Conservation (phyloP, 331 rosid genomes). For the Prunus yedoensis region DNA sequence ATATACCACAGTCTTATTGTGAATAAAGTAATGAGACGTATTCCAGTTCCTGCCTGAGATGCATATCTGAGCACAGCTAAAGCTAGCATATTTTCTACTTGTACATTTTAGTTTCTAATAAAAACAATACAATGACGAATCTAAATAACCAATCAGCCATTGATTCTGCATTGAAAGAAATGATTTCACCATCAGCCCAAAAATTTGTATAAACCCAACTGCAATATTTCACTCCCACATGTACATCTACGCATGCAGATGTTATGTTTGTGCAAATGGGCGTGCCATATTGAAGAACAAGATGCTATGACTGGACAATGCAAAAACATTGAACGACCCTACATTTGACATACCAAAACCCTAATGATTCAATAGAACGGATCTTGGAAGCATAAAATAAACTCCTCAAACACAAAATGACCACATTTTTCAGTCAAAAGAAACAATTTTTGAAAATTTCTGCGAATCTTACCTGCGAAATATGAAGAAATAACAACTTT, state of each 20-base stretch:
- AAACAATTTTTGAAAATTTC: no score
- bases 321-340: background rate
- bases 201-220: no score
- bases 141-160: background rate
- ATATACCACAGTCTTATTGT: background rate
- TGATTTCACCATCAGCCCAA: background rate
- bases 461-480: no score
- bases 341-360: constrained; percentile 8
- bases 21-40: background rate
- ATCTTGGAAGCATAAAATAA: background rate
- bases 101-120: background rate
- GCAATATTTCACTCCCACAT: background rate
- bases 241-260: background rate
- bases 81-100: background rate
- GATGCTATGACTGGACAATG: background rate
- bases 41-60: no score
- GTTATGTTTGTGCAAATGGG: background rate
- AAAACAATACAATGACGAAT: background rate
- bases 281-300: background rate
- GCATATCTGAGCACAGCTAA: background rate
- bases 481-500: no score
- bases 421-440: background rate
- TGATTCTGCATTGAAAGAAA: background rate
- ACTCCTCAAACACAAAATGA: background rate
- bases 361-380: background rate